Base-by-base conservation (phyloP, 2,329 filamentous ascomycete genomes). In the Emmonsiellopsis sp. region DNA sequence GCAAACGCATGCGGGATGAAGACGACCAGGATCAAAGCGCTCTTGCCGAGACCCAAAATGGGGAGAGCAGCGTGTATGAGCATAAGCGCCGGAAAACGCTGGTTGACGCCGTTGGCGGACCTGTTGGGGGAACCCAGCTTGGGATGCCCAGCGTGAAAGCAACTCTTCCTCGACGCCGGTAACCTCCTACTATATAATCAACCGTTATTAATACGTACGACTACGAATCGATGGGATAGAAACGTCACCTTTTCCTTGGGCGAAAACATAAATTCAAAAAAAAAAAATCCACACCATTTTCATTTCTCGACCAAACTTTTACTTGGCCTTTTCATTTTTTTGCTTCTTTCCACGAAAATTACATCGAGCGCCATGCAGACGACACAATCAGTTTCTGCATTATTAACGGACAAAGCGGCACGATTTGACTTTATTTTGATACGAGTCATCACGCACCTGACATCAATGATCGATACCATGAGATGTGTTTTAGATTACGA, bases 31-130 rank as follows among this genome's bases (percentile, higher is more conserved):
- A 89, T 34, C 80, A 83, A 16, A 82, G 85, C 54, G 75, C 78
- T 50, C 83, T 86, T 10, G 80, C 85, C 20, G 78, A 81, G 40
- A 84, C 79, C 63, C 72, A 76, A 37, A 75, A 75, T 37, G 79
- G 79, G 44, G 81, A 84, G 44, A 73, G 83, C 57, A 80, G 52
- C 26, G 8, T 31, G 6, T 75, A 86, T 46, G 77, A 79, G 20
- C 70, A 86, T 55, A 94, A 94, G 74, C 83, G 89, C 61, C 84
- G 88, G 58, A 92, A 91, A 76, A 91, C 87, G 0, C 77, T 87
- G 60, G 79, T 82, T 58, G 84, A 88, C 61, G 73, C 77, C 9
- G 71, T 79, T 42, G 75, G 76, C 37, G 73, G 73, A 40, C 67
- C 73, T 37, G 66, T 76, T 20, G 69, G 69, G 13, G 69, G 70